These are phyloP conservation scores for Alternaria incomplexa DNA, from an alignment of 2,329 filamentous ascomycete species.

Conservation along the genomic window DNA sequence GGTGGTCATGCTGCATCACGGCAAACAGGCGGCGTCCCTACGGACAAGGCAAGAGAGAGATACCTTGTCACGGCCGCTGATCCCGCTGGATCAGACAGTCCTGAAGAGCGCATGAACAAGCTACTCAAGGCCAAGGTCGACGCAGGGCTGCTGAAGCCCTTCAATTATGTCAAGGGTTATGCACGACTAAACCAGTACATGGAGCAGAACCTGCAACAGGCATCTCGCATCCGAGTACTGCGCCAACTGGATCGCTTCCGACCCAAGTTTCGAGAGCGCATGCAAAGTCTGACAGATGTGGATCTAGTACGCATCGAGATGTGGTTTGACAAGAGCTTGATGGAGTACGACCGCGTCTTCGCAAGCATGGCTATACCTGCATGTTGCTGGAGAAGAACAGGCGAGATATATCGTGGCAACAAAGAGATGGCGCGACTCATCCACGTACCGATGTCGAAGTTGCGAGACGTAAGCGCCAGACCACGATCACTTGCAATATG, in stretches of 20 bases:
- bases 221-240: constrained; percentile 88
- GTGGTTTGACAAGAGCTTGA: constrained; percentile 96
- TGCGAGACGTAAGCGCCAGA: constrained; percentile 79
- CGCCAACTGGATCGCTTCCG: constrained; percentile 91
- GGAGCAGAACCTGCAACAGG: constrained; percentile 81
- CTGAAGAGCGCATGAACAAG: constrained; percentile 94
- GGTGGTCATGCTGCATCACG: constrained; percentile 64
- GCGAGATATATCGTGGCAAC: constrained; percentile 96
- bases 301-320: constrained; percentile 95
- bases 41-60: constrained; percentile 76
- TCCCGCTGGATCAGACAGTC: constrained; percentile 81
- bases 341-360: constrained; percentile 98
- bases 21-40: constrained; percentile 65
- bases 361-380: constrained; percentile 98
- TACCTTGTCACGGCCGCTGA: constrained; percentile 98
- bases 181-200: constrained; percentile 88
- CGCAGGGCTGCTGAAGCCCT: constrained; percentile 90
- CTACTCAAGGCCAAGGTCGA: constrained; percentile 95
- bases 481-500: not conserved
- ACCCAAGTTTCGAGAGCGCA: constrained; percentile 94
- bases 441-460: constrained; percentile 84
- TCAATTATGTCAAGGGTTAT: constrained; percentile 98
- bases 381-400: constrained; percentile 95
- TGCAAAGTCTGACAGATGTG: constrained; percentile 89
- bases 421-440: constrained; percentile 99